Evolutionary conservation across 1,284 basidiomycete genomes (phyloP).

Genomic region (Microbotryum silenes-acaulis): DNA sequence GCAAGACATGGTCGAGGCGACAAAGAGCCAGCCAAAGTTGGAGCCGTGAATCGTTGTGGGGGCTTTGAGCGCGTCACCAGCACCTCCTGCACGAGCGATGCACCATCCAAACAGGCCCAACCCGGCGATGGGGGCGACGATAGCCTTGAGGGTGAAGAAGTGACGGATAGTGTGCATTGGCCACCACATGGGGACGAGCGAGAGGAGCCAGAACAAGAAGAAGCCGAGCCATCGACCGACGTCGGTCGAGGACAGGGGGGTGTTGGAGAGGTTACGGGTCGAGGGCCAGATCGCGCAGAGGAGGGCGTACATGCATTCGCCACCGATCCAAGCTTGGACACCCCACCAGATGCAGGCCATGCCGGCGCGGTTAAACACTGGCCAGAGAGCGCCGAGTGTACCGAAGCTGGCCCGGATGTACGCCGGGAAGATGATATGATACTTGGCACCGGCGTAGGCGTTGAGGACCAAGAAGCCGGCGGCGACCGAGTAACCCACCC

Average conservation of each 20-base stretch:
- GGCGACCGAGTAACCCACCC: conserved; percentile 60
- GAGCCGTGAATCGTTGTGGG: conserved; percentile 60
- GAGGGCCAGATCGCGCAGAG: conserved; percentile 64
- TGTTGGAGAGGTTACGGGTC: conserved; percentile 59
- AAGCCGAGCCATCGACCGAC: conserved; percentile 68
- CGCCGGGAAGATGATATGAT: conserved; percentile 50
- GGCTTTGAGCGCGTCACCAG: conserved; percentile 68
- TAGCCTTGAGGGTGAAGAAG: conserved; percentile 70
- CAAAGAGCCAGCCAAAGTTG: conserved; percentile 69
- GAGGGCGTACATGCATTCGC: conserved; percentile 65
- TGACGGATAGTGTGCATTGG: conserved; percentile 73
- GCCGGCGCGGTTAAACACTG: conserved; percentile 65
- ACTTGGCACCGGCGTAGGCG: conserved; percentile 57
- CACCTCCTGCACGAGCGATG: conserved; percentile 66
- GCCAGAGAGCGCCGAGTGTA: conserved; percentile 73
- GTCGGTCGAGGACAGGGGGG: conserved; percentile 60
- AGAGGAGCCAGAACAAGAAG: conserved; percentile 78
- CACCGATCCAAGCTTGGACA: conserved; percentile 72
- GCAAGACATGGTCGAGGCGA: conserved; percentile 65
- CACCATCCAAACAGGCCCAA: conserved; percentile 75
- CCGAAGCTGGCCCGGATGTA: conserved; percentile 50
- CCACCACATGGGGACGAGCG: conserved; percentile 69
- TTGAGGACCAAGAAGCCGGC: conserved; percentile 69
- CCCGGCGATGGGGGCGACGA: conserved; percentile 51
- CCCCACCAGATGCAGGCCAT: conserved; percentile 64